Evolutionary conservation across 768 basidiomycete genomes (phyloP), one percentile per base, ranked within the genome.

Genomic region (Tulasnella sp.): DNA sequence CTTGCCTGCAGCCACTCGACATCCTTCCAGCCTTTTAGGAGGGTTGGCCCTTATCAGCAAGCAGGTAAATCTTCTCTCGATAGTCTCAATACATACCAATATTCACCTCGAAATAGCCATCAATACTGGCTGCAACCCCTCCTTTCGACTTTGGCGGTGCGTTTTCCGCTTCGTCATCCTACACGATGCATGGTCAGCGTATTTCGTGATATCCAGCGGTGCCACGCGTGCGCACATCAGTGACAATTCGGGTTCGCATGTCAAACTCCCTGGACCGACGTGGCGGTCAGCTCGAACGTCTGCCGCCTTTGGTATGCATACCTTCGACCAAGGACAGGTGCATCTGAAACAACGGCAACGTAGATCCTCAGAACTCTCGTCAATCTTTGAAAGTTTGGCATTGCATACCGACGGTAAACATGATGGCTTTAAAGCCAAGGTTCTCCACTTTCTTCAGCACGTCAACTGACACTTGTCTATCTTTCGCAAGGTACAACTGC

Each of bases 371-470:
- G 74, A 75, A 34, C 6, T 7, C 22, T 34, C 42, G 24, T 64
- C 14, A 5, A 46, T 77, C 48, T 41, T 1, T 3, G 34, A 1
- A 28, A 24, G 34, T 22, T n/a, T 28, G 34, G 9, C 20, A 2
- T 50, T n/a, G 34, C 77, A 9, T 31, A 78, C 77, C 79, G 46
- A 80, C 96, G 2, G 96, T 98, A 78, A 98, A 88, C 85, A 95
- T 95, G 81, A 98, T 93, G 0, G 94, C 96, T 74, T 93, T 95
- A 86, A 94, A 97, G 0, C 95, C 95, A 6, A 94, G 86, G 42
- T 85, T 84, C 80, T 93, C 93, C 31, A 95, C 90, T 75, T 94
- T 91, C 75, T 89, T 88, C 24, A 98, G 89, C 42, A 94, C 90
- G 81, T 89, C 88, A 83, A 91, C 92, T 1, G 95, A 95, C 48